Evolutionary conservation across 2,329 filamentous ascomycete species (phyloP).

Genomic region (Penicillium sp.): DNA sequence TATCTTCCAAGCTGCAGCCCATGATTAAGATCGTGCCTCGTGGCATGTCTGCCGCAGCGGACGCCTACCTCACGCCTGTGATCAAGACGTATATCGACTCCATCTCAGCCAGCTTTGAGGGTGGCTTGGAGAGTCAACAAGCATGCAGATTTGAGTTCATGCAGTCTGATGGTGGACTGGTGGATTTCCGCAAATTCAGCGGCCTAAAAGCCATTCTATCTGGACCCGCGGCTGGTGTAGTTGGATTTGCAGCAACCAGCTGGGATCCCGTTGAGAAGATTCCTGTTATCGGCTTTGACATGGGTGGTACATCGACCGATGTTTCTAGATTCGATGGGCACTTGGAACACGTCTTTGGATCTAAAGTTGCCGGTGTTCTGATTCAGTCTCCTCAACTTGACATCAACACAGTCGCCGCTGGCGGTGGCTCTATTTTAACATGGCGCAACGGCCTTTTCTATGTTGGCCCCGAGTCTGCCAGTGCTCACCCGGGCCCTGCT

Average conservation of each 20-base stretch:
- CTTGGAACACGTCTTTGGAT: conserved; percentile 93
- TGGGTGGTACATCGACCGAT: conserved; percentile 92
- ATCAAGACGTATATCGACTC: conserved; percentile 71
- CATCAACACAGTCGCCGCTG: conserved; percentile 93
- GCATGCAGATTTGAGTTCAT: conserved; percentile 88
- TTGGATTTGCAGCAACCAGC: conserved; percentile 88
- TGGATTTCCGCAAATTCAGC: conserved; percentile 66
- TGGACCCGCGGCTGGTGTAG: conserved; percentile 89
- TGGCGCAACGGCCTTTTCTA: conserved; percentile 90
- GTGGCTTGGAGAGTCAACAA: conserved; percentile 73
- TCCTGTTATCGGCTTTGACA: conserved; percentile 92
- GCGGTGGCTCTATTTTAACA: conserved; percentile 70
- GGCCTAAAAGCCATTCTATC: conserved; percentile 86
- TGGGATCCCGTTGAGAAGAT: conserved; percentile 81
- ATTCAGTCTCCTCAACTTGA: conserved; percentile 91
- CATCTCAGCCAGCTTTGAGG: conserved; percentile 67
- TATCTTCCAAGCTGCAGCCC: conserved; percentile 77
- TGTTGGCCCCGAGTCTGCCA: conserved; percentile 87
- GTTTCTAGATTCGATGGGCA: conserved; percentile 82
- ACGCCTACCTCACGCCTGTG: conserved; percentile 77
- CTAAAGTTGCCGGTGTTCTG: conserved; percentile 89
- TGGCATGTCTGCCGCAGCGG: conserved; percentile 74
- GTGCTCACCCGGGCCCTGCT: conserved; percentile 86
- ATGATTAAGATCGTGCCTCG: conserved; percentile 84
- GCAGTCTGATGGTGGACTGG: conserved; percentile 80